phyloP scores from a whole-genome alignment of 1,284 basidiomycete genomes.

The Trametes versicolor region DNA sequence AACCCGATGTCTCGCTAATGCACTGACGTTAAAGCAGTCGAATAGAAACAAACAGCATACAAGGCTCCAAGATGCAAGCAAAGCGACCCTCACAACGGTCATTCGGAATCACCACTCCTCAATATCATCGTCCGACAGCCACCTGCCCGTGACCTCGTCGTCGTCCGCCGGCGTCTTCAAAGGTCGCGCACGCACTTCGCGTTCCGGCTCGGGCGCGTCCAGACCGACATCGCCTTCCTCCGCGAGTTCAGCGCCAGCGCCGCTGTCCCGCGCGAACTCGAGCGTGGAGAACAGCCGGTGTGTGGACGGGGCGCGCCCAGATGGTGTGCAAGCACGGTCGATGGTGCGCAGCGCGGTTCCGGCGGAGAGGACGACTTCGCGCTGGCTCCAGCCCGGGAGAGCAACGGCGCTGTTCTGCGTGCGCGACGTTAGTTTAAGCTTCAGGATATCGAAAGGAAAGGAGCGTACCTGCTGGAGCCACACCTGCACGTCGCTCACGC shows the following conservation, averaged over 20 bases:
- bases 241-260: constrained; percentile 47
- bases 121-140: constrained; percentile 77
- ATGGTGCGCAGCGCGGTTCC: constrained; percentile 66
- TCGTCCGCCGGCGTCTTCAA: constrained; percentile 25
- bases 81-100: neutral
- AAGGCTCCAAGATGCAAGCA: no score
- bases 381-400: constrained; percentile 61
- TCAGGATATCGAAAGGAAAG: neutral
- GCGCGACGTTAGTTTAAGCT: neutral
- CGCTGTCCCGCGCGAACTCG: constrained; percentile 49
- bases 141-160: constrained; percentile 53
- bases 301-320: constrained; percentile 48
- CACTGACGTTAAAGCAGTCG: no score
- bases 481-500: constrained; percentile 60
- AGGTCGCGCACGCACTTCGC: constrained; percentile 28
- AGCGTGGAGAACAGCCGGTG: constrained; percentile 67
- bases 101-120: constrained; percentile 53
- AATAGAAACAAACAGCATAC: no score
- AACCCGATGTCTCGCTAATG: no score
- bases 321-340: constrained; percentile 33
- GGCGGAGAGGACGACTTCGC: constrained; percentile 64
- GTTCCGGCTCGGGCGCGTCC: constrained; percentile 40
- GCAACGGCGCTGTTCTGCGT: constrained; percentile 22
- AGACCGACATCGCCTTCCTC: constrained; percentile 48
- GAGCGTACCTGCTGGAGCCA: constrained; percentile 59